A percentile compares a stretch with the other conserved stretches of the same genome.
These are phyloP conservation scores for Cryptococcus hybrid DNA, from an alignment of 1,284 basidiomycete genomes.

Conservation along the genomic window DNA sequence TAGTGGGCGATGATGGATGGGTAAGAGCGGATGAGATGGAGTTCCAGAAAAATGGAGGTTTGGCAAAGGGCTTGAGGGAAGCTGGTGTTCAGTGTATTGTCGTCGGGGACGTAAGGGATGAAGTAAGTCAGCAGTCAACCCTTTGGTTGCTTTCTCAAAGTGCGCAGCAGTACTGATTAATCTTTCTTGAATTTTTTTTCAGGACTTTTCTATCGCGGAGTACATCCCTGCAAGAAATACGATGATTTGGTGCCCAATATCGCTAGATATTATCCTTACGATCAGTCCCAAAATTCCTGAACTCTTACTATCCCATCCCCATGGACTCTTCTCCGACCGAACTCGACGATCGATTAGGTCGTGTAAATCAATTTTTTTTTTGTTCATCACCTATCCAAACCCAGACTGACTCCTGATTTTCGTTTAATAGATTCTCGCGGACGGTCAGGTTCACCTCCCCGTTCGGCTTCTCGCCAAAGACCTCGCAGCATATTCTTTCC, in stretches of 20 bases:
- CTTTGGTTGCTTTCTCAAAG: background rate
- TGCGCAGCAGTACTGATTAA: background rate
- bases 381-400: background rate
- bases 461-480: conserved; percentile 63
- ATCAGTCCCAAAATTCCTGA: conserved; percentile 55
- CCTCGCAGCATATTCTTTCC: conserved; percentile 58
- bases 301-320: conserved; percentile 49
- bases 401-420: background rate
- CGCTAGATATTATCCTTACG: conserved; percentile 60
- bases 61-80: conserved; percentile 58
- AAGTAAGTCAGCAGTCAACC: conserved; percentile 54
- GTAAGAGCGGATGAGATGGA: conserved; percentile 57
- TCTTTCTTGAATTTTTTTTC: background rate
- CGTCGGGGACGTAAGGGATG: conserved; percentile 64
- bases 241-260: conserved; percentile 60
- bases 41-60: conserved; percentile 63
- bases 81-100: conserved; percentile 63
- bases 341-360: conserved; percentile 56
- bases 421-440: conserved; percentile 56
- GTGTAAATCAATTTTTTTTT: conserved; percentile 12
- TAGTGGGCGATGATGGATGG: conserved; percentile 61
- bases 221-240: conserved; percentile 57
- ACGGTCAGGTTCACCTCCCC: conserved; percentile 68
- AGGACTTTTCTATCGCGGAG: conserved; percentile 64
- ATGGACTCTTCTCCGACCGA: conserved; percentile 50